Percentiles rank a stretch among this genome's conserved stretches.
phyloP scores from a whole-genome alignment of 2,329 filamentous ascomycete genomes.

The Whalleya microplaca region DNA sequence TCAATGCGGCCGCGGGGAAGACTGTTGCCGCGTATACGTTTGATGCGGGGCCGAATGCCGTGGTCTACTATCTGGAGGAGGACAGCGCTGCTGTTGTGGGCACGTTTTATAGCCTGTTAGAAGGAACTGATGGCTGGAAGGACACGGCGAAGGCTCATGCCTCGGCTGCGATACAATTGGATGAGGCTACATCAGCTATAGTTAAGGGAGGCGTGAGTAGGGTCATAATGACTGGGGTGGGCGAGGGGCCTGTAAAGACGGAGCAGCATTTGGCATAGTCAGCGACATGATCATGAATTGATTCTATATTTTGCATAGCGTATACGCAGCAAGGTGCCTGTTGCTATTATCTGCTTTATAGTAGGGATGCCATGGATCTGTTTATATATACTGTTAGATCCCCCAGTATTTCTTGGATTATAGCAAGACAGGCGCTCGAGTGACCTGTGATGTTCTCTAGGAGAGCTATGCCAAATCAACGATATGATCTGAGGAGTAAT shows the following conservation, averaged over 20 bases:
- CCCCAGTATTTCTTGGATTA: too few relatives aligned
- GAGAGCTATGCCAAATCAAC: too few relatives aligned
- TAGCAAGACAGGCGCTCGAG: too few relatives aligned
- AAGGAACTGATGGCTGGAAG: conserved; percentile 72
- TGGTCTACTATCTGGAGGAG: conserved; percentile 91
- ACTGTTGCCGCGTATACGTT: conserved; percentile 94
- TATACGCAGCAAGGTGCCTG: background rate
- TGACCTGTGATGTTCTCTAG: too few relatives aligned
- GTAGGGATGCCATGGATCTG: too few relatives aligned
- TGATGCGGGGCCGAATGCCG: conserved; percentile 94
- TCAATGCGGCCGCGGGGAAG: conserved; percentile 80
- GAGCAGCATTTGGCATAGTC: conserved; percentile 76
- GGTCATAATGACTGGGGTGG: conserved; percentile 89
- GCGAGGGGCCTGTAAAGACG: conserved; percentile 83
- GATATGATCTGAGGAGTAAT: too few relatives aligned
- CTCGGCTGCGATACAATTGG: conserved; percentile 59
- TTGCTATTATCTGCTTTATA: conserved; percentile 27
- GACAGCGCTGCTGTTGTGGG: conserved; percentile 75
- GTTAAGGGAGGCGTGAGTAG: conserved; percentile 82
- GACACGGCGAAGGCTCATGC: conserved; percentile 54
- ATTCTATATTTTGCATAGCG: background rate
- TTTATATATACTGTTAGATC: too few relatives aligned
- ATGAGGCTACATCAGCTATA: conserved; percentile 65
- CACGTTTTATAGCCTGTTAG: conserved; percentile 71
- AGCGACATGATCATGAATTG: conserved; percentile 40